Base-by-base conservation (phyloP, 495 filamentous ascomycete genomes). In the Neurospora sp. region DNA sequence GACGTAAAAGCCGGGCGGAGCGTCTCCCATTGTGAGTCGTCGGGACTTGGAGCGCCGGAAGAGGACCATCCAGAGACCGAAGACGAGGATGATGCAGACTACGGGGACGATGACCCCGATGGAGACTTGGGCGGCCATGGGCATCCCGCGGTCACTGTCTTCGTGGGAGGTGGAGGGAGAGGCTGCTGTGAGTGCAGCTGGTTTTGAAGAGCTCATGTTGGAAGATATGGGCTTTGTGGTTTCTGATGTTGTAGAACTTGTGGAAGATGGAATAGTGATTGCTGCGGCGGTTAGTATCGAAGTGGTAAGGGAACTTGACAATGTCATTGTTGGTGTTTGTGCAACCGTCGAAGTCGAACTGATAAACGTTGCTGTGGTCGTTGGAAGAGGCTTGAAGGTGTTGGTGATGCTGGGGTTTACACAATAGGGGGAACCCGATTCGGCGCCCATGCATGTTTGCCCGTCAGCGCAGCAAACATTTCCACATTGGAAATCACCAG, bases 401-500 rank as follows among this genome's bases (percentile, higher is more conserved):
- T 6, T 22, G 20, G 20, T 59, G 47, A 6, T 59, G 22, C 59
- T 72, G 1, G 47, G 38, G 22, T 71, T 73, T 38, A 69, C 40
- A 68, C 76, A 77, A 16, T 39, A 77, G 8, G 74, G 74, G 7
- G 70, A 47, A 1, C 40, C 37, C 1, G 70, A 71, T 18, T 73
- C 75, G n/a, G 37, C 73, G 0, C 73, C 76, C 31, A 65, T 69
- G 38, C 76, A 77, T 7, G 73, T 73, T 59, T 77, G 76, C 16
- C 70, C 70, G 37, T 73, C 40, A 4, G 76, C 75, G 42, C 76
- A 77, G 61, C 76, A 77, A 44, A 77, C 72, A 68, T 71, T 71
- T 16, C 75, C 76, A 53, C 76, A 77, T 59, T 77, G 69, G 70
- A 77, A 76, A 45, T 77, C 76, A n/a, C 75, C 75, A 1, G n/a